Conservation (phyloP, 306 rosid species). For the Hylodesmum podocarpum region DNA sequence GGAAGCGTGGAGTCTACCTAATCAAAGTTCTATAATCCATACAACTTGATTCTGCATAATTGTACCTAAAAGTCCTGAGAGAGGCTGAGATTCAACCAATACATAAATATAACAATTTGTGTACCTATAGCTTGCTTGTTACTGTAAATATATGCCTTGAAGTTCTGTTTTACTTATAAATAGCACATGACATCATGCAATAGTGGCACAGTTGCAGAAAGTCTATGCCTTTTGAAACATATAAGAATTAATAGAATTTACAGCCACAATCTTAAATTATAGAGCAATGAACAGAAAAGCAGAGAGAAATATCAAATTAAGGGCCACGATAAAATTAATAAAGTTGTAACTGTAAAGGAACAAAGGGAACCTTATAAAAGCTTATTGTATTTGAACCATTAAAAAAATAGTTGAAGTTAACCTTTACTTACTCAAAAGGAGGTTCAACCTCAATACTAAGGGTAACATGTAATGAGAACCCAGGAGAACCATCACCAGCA, state of each 20-base stretch:
- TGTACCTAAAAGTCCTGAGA: not conserved
- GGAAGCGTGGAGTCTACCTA: not conserved
- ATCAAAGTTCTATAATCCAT: slow-evolving; percentile 3
- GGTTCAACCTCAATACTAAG: slow-evolving; percentile 88
- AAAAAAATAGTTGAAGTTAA: slow-evolving; percentile 14
- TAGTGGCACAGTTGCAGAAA: slow-evolving; percentile 1
- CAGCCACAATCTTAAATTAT: not conserved
- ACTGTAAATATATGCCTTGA: not conserved
- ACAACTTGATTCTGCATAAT: not conserved
- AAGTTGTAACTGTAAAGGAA: not conserved
- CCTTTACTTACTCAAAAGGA: slow-evolving; percentile 76
- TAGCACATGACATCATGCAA: not conserved
- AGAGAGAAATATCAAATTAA: not conserved
- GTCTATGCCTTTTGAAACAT: not conserved
- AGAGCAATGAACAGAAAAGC: not conserved
- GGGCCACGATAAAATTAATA: not conserved
- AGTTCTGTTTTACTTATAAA: not conserved
- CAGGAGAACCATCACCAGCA: slow-evolving; percentile 45
- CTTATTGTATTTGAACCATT: not conserved
- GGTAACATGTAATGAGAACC: slow-evolving; percentile 75
- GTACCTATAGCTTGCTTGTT: not conserved
- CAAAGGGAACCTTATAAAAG: not conserved
- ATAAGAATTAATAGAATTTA: slow-evolving; percentile 7
- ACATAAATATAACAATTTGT: not conserved
- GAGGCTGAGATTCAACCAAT: not conserved